phyloP scores from a whole-genome alignment of 306 rosid genomes.

The Cicer bijugum region DNA sequence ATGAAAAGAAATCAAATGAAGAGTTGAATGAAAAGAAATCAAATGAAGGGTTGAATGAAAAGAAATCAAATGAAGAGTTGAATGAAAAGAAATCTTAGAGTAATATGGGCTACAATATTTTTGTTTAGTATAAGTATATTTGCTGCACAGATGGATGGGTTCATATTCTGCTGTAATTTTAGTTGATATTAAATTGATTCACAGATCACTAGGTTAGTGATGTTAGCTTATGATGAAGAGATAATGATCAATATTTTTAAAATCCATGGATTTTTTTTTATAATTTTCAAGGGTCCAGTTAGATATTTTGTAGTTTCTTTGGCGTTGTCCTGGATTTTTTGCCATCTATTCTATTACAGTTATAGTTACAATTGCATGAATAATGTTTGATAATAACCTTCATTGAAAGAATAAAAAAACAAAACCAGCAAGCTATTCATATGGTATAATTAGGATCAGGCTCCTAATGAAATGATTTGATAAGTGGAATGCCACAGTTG shows the following conservation, averaged over 20 bases:
- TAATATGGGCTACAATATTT: conserved; percentile 28
- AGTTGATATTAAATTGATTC: conserved; percentile 44
- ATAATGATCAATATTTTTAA: conserved; percentile 32
- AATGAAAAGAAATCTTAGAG: conserved; percentile 12
- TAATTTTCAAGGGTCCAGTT: conserved; percentile 29
- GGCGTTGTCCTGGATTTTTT: conserved; percentile 6
- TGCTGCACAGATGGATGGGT: conserved; percentile 47
- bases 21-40: background rate
- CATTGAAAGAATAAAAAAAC: background rate
- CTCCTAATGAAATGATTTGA: conserved; percentile 1
- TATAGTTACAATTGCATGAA: conserved; percentile 3
- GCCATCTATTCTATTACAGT: conserved; percentile 2
- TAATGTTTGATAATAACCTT: conserved; percentile 9
- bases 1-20: background rate
- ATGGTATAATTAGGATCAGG: background rate
- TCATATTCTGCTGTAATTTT: conserved; percentile 51
- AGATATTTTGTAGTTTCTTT: conserved; percentile 33
- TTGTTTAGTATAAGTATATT: conserved; percentile 35
- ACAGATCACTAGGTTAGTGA: conserved; percentile 44
- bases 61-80: background rate
- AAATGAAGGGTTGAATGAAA: background rate
- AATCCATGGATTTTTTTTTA: conserved; percentile 35
- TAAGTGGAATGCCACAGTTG: background rate
- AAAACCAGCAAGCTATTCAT: background rate
- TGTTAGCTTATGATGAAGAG: conserved; percentile 50